Conservation (phyloP, 108 stramenopile genomes). For the Nannochloropsis oceanica region DNA sequence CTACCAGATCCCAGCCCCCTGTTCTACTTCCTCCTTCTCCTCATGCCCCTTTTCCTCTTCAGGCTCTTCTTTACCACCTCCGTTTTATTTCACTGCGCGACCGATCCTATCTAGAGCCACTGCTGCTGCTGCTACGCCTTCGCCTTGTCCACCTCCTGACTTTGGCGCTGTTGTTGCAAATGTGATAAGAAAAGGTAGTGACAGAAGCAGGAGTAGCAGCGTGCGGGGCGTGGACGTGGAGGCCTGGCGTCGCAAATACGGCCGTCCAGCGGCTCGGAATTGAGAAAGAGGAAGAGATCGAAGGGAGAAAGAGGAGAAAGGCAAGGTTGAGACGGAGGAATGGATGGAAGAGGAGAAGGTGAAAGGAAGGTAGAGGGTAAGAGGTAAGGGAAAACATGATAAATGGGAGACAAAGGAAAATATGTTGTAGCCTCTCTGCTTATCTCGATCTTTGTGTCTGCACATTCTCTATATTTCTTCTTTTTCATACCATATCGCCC, state of each 20-base stretch:
- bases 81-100: too few relatives aligned
- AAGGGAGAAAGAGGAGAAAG: neutral
- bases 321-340: too few relatives aligned
- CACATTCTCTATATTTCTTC: neutral
- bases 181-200: too few relatives aligned
- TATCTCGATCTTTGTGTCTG: neutral
- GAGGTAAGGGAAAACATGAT: slow-evolving; percentile 2
- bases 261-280: neutral
- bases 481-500: neutral
- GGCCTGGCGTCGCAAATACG: neutral
- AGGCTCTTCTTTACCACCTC: too few relatives aligned
- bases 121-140: too few relatives aligned
- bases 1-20: neutral
- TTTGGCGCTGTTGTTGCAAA: too few relatives aligned
- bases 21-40: neutral
- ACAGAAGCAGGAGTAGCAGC: too few relatives aligned
- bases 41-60: neutral
- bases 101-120: too few relatives aligned
- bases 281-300: neutral
- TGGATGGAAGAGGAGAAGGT: neutral
- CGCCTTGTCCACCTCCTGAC: too few relatives aligned
- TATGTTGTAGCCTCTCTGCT: neutral
- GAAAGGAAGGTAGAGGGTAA: neutral
- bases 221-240: neutral
- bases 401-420: neutral